These are phyloP conservation scores for Thalia dealbata DNA, from an alignment of 176 grass and related monocot genomes.

Conservation along the genomic window DNA sequence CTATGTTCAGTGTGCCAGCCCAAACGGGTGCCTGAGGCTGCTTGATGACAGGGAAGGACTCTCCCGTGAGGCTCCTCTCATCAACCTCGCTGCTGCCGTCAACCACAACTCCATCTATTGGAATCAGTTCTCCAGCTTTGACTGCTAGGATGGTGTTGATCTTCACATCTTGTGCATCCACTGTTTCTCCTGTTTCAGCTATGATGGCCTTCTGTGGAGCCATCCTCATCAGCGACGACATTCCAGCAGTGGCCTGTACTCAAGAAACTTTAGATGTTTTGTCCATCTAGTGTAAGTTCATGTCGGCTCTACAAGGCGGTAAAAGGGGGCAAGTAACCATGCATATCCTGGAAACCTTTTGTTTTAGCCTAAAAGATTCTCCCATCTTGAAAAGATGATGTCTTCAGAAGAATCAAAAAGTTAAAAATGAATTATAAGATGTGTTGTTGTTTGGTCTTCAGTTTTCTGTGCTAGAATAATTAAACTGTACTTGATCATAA, in stretches of 20 bases:
- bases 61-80: conserved; percentile 79
- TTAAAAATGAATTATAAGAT: background rate
- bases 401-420: background rate
- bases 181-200: conserved; percentile 51
- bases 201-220: conserved; percentile 79
- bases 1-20: conserved; percentile 87
- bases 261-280: conserved; percentile 16
- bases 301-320: no score
- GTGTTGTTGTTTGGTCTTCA: background rate
- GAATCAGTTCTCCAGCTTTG: conserved; percentile 76
- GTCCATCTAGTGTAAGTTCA: background rate
- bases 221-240: conserved; percentile 86
- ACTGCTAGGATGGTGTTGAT: conserved; percentile 61
- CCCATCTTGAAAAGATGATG: background rate
- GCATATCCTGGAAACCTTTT: no score
- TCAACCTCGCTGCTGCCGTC: conserved; percentile 76
- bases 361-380: no score
- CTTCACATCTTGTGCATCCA: conserved; percentile 66
- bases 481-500: no score
- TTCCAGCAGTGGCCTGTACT: conserved; percentile 63
- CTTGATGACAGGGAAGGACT: conserved; percentile 75
- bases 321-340: no score
- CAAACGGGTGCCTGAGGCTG: conserved; percentile 72
- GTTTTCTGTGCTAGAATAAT: no score
- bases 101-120: conserved; percentile 72